phyloP scores from a whole-genome alignment of 2,329 filamentous ascomycete species.

The Dactylonectria macrodidyma region DNA sequence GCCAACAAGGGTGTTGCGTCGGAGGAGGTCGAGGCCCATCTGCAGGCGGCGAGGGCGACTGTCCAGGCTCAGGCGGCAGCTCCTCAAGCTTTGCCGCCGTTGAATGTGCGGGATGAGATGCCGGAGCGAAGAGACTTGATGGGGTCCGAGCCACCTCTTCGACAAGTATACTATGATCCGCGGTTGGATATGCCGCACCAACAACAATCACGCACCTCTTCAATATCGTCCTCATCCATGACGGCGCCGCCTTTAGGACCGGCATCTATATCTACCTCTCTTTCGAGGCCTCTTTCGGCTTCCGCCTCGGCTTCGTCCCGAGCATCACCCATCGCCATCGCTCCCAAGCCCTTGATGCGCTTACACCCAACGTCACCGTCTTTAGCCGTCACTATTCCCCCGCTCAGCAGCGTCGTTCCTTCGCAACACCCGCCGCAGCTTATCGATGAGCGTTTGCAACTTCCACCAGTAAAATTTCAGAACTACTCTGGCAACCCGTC shows the following conservation, averaged over 20 bases:
- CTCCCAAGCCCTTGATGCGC: slow-evolving; percentile 1
- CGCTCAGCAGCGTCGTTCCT: slow-evolving; percentile 12
- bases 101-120: neutral
- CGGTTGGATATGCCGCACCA: slow-evolving; percentile 20
- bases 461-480: neutral
- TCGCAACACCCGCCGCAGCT: slow-evolving; percentile 14
- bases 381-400: slow-evolving; percentile 12
- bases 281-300: slow-evolving; percentile 9
- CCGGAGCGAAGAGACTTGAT: neutral
- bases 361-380: slow-evolving; percentile 9
- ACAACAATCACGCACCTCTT: slow-evolving; percentile 14
- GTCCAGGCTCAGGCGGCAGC: neutral
- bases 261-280: slow-evolving; percentile 13
- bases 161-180: slow-evolving; percentile 23
- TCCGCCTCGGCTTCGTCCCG: slow-evolving; percentile 10
- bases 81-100: neutral
- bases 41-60: slow-evolving; percentile 28
- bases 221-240: slow-evolving; percentile 18
- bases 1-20: slow-evolving; percentile 36
- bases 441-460: slow-evolving; percentile 1
- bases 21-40: slow-evolving; percentile 41
- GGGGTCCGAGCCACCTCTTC: slow-evolving; percentile 9
- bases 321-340: slow-evolving; percentile 5
- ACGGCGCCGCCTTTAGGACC: slow-evolving; percentile 10
- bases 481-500: neutral